phyloP scores from a whole-genome alignment of 495 filamentous ascomycete genomes.

The Aspergillus heteromorphus region DNA sequence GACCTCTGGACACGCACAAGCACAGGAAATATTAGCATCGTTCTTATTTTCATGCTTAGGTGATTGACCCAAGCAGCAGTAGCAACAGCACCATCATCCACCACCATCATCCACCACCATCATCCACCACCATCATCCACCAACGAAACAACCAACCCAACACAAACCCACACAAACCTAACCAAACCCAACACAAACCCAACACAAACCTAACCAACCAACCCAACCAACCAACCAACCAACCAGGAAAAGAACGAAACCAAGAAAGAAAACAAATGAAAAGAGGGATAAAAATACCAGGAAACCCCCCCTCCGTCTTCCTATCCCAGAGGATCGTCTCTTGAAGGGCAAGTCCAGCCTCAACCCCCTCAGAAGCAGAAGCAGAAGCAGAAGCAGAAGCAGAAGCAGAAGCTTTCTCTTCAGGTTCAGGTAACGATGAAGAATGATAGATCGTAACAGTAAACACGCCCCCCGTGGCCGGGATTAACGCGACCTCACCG shows the following conservation, averaged over 20 bases:
- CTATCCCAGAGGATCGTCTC: constrained; percentile 83
- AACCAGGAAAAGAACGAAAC: constrained; percentile 7
- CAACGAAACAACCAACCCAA: no score
- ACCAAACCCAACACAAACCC: constrained; percentile 1
- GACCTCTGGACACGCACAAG: constrained; percentile 58
- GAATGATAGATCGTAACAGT: constrained; percentile 55
- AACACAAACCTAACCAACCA: neutral
- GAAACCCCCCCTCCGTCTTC: constrained; percentile 84
- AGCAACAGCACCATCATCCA: neutral
- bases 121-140: no score
- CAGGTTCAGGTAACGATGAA: no score
- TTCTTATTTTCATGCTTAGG: neutral
- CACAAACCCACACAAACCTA: neutral
- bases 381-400: neutral
- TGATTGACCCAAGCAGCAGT: no score
- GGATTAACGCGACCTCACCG: constrained; percentile 87
- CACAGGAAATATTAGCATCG: no score
- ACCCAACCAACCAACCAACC: neutral
- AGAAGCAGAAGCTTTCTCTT: no score
- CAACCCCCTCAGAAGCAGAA: constrained; percentile 6
- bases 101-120: no score
- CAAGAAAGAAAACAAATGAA: constrained; percentile 4
- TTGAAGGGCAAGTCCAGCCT: constrained; percentile 45
- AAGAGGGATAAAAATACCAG: constrained; percentile 60
- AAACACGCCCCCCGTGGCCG: constrained; percentile 80